Evolutionary conservation across 768 basidiomycete species (phyloP).

Genomic region (Candolleomyces eurysporus): DNA sequence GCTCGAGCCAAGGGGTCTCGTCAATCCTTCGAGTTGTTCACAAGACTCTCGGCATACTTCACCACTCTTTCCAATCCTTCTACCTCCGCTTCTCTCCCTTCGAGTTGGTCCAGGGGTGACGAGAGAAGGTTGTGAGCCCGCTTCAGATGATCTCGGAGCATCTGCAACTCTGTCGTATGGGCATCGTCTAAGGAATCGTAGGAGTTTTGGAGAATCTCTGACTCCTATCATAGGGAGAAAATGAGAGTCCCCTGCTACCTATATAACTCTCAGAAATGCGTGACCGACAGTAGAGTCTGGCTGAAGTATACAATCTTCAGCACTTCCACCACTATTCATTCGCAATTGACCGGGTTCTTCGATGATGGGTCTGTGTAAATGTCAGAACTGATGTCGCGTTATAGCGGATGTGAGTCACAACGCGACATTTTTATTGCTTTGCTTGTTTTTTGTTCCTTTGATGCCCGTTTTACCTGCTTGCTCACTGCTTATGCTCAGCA

Average conservation of each 20-base stretch:
- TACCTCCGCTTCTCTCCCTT: constrained; percentile 67
- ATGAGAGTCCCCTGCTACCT: constrained; percentile 86
- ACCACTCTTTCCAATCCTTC: constrained; percentile 66
- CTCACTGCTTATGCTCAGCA: no score
- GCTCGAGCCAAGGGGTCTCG: constrained; percentile 59
- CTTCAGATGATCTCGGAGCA: constrained; percentile 63
- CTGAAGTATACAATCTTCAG: constrained; percentile 48
- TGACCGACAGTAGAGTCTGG: background rate
- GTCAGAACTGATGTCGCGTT: background rate
- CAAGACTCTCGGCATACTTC: constrained; percentile 72
- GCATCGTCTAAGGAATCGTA: constrained; percentile 75
- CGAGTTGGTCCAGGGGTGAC: constrained; percentile 55
- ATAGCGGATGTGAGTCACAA: constrained; percentile 49
- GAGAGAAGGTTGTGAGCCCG: constrained; percentile 62
- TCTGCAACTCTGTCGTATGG: constrained; percentile 61
- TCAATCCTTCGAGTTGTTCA: constrained; percentile 72
- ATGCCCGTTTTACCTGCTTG: constrained; percentile 35
- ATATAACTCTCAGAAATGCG: constrained; percentile 4
- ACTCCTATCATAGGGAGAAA: constrained; percentile 72
- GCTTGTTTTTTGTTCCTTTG: constrained; percentile 38
- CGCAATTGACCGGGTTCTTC: constrained; percentile 78
- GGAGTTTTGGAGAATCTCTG: constrained; percentile 60
- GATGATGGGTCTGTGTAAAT: constrained; percentile 66
- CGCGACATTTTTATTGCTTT: constrained; percentile 84
- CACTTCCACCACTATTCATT: constrained; percentile 66